Evolutionary conservation across 2,329 filamentous ascomycete species (phyloP).

Genomic region (Corniculantispora saksenae): DNA sequence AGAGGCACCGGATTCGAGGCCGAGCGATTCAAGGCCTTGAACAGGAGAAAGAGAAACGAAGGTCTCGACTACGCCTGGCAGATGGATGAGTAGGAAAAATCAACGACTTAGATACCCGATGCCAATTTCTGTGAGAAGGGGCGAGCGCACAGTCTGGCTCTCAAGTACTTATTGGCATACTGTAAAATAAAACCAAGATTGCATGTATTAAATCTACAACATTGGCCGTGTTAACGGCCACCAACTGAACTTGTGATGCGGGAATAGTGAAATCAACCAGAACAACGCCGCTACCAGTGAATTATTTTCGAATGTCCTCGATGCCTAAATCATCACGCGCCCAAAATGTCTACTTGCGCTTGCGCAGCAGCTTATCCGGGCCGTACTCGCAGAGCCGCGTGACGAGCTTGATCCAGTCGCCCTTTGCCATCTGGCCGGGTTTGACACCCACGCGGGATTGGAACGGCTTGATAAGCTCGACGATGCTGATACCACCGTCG

Average conservation of each 20-base stretch:
- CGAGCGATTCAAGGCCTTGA: slow-evolving; percentile 87
- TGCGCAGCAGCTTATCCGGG: slow-evolving; percentile 53
- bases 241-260: background rate
- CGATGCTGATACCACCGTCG: slow-evolving; percentile 55
- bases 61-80: slow-evolving; percentile 91
- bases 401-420: slow-evolving; percentile 61
- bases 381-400: slow-evolving; percentile 56
- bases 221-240: background rate
- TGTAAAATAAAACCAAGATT: background rate
- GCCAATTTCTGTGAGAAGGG: background rate
- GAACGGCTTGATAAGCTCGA: slow-evolving; percentile 56
- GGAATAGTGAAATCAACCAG: background rate
- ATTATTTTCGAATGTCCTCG: background rate
- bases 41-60: slow-evolving; percentile 73
- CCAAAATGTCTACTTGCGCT: slow-evolving; percentile 26
- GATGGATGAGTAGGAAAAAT: slow-evolving; percentile 73
- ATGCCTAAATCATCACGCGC: background rate
- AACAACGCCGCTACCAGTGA: background rate
- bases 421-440: slow-evolving; percentile 52
- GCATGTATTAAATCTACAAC: slow-evolving; percentile 1
- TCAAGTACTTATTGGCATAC: background rate
- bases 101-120: slow-evolving; percentile 9
- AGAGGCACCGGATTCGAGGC: slow-evolving; percentile 90
- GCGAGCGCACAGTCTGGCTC: background rate
- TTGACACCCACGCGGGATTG: slow-evolving; percentile 52